Percentiles rank a stretch among this genome's conserved stretches.
phyloP scores from a whole-genome alignment of 2,329 filamentous ascomycete species.

The Microcyclosporella mali region DNA sequence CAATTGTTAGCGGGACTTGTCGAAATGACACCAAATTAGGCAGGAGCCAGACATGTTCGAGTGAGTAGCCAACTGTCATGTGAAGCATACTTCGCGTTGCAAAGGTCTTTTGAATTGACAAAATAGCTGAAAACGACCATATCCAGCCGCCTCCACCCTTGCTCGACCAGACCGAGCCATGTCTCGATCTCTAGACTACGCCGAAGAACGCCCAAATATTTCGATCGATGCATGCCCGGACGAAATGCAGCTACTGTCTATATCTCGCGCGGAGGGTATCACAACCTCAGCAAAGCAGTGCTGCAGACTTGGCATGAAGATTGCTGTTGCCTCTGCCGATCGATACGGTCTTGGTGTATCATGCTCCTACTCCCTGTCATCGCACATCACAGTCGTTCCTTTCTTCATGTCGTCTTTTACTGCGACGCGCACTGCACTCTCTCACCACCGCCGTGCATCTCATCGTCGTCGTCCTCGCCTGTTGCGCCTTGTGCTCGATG shows the following conservation, averaged over 20 bases:
- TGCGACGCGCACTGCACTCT: conserved; percentile 83
- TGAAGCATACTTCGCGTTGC: no score
- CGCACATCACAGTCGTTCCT: not conserved
- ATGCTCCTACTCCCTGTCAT: not conserved
- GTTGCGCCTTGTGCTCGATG: conserved; percentile 58
- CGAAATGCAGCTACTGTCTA: conserved; percentile 4
- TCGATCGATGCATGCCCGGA: conserved; percentile 5
- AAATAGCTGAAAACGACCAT: conserved; percentile 3
- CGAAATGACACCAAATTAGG: no score
- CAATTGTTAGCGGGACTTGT: no score
- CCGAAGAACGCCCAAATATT: conserved; percentile 8
- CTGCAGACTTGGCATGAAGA: no score
- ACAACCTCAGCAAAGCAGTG: conserved; percentile 1
- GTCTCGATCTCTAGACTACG: conserved; percentile 3
- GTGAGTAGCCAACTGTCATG: no score
- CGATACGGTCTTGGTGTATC: conserved; percentile 2
- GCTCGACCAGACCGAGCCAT: not conserved
- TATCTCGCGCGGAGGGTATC: conserved; percentile 4
- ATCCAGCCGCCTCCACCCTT: no score
- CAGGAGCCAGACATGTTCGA: no score
- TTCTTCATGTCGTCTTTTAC: conserved; percentile 46
- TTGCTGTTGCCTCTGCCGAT: not conserved
- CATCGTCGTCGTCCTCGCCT: conserved; percentile 59
- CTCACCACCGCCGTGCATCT: conserved; percentile 59
- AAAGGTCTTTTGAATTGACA: not conserved